Percentiles rank a stretch among this genome's conserved stretches.
phyloP scores from a whole-genome alignment of 2,329 filamentous ascomycete species.

The Venturiaceae sp. region DNA sequence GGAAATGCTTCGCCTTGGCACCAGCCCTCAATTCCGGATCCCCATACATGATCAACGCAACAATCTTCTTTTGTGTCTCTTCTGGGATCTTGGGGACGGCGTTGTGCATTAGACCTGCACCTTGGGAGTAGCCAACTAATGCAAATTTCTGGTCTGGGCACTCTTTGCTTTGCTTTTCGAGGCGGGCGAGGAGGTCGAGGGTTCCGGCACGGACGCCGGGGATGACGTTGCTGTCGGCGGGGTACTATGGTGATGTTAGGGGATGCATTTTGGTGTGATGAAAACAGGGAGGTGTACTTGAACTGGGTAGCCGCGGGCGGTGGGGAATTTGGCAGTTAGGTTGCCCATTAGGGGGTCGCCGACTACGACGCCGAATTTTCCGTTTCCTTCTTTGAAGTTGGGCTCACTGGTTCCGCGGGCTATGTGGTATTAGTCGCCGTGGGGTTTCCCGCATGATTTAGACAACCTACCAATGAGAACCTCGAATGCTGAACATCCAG shows the following conservation, averaged over 20 bases:
- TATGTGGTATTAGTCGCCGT: background rate
- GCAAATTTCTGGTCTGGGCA: slow-evolving; percentile 8
- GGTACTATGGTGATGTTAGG: background rate
- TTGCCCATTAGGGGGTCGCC: slow-evolving; percentile 7
- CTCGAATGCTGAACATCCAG: slow-evolving; percentile 5
- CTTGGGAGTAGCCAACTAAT: slow-evolving; percentile 8
- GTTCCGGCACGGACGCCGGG: background rate
- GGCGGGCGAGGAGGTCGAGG: background rate
- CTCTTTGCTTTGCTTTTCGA: slow-evolving; percentile 2
- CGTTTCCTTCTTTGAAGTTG: background rate
- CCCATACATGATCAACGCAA: slow-evolving; percentile 6
- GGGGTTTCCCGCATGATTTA: background rate
- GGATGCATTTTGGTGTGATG: background rate
- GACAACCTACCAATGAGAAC: slow-evolving; percentile 5
- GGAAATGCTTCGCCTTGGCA: background rate
- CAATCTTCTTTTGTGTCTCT: background rate
- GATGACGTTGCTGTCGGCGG: background rate
- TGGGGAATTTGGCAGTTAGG: background rate
- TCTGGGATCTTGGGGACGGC: slow-evolving; percentile 1
- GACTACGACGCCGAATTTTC: slow-evolving; percentile 8
- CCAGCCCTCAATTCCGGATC: background rate
- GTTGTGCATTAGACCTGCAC: slow-evolving; percentile 5
- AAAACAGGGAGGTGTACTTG: background rate
- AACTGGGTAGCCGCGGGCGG: slow-evolving; percentile 6
- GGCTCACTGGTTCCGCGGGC: slow-evolving; percentile 8